Evolutionary conservation across 2,329 filamentous ascomycete species (phyloP), one percentile per base, ranked within the genome.

Genomic region (Pseudovirgaria hyperparasitica): DNA sequence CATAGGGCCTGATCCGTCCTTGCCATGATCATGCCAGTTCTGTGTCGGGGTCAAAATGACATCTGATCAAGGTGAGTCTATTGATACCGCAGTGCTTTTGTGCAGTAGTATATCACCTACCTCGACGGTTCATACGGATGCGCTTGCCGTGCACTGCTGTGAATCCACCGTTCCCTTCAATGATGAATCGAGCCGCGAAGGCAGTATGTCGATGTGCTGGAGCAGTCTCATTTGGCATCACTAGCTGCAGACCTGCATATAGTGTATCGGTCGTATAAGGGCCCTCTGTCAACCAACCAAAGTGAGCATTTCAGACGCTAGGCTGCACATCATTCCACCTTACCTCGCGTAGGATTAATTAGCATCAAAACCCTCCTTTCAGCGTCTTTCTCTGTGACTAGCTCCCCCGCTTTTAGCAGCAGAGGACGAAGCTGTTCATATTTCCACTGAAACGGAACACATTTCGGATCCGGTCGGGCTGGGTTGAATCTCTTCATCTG

Each of bases 11-110:
- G 54, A 50, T 6, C 66, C 62, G 30, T 72, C 66, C 25, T 72
- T 72, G 3, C 69, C 69, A 30, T 73, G 68, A 32, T 72, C 69
- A 33, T 71, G 68, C 58, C 64, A 72, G 39, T 70, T 63, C 68
- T 68, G 72, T 0, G 57, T 62, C 0, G 67, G 69, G 0, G 69
- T 73, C 1, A 72, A 45, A 9, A 72, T 65, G 2, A 72, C 63
- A 34, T 72, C 68, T n/a, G n/a, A n/a, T n/a, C n/a, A n/a, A n/a
- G n/a, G n/a, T n/a, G n/a, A n/a, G n/a, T n/a, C n/a, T n/a, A n/a
- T n/a, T n/a, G n/a, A n/a, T n/a, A n/a, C n/a, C n/a, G n/a, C n/a
- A n/a, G n/a, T n/a, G n/a, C n/a, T n/a, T n/a, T n/a, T n/a, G n/a
- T n/a, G n/a, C n/a, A n/a, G n/a, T n/a, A n/a, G n/a, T n/a, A n/a